Conservation (phyloP, 1,139 yeast genomes). For the Zygoascus sp. region DNA sequence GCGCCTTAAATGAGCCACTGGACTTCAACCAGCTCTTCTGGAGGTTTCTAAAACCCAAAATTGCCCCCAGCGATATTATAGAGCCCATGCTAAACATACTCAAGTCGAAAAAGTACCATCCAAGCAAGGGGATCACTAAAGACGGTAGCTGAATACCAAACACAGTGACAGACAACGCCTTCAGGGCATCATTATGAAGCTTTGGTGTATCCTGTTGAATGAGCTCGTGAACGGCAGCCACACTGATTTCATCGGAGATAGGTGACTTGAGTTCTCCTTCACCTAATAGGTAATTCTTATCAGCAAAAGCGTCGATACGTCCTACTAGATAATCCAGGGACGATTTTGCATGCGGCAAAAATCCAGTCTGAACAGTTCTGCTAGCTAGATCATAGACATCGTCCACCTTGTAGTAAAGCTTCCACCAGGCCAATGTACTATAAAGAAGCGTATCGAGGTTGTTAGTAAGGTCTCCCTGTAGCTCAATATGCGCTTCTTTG, state of each 20-base stretch:
- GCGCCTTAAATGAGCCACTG: conserved; percentile 24
- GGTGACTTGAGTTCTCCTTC: conserved; percentile 13
- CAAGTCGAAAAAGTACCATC: conserved; percentile 32
- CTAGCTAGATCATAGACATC: conserved; percentile 32
- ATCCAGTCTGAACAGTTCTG: conserved; percentile 21
- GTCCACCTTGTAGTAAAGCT: conserved; percentile 36
- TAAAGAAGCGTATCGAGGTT: conserved; percentile 24
- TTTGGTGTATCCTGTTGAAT: conserved; percentile 19
- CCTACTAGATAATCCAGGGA: conserved; percentile 33
- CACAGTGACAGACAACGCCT: conserved; percentile 27
- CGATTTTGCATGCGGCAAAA: conserved; percentile 31
- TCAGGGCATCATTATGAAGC: conserved; percentile 32
- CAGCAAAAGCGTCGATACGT: conserved; percentile 33
- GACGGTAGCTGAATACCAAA: conserved; percentile 38
- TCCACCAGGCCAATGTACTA: conserved; percentile 36
- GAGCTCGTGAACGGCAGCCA: conserved; percentile 11
- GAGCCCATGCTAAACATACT: conserved; percentile 37
- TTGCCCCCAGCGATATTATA: conserved; percentile 36
- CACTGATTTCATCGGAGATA: conserved; percentile 14
- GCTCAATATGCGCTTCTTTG: conserved; percentile 36
- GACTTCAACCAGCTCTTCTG: conserved; percentile 36
- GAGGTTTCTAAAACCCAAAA: conserved; percentile 34
- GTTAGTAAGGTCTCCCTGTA: conserved; percentile 32
- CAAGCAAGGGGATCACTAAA: conserved; percentile 31
- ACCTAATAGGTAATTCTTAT: conserved; percentile 18